Base-by-base conservation (phyloP, 2,329 filamentous ascomycete genomes). In the Grosmannia penicillata region DNA sequence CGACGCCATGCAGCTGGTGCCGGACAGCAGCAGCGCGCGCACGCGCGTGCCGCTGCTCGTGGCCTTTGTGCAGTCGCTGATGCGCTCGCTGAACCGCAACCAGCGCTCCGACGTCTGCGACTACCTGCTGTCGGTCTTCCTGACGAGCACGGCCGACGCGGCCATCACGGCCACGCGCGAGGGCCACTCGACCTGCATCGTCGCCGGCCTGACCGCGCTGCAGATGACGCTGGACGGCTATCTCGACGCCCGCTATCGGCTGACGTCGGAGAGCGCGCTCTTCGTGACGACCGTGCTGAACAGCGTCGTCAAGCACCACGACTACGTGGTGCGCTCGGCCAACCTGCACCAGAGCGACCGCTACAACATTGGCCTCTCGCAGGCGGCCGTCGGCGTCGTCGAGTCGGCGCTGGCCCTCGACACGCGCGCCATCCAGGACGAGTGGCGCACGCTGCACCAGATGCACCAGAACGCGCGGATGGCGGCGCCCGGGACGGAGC, bases 21-120 rank as follows among this genome's bases (percentile, higher is more conserved):
- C 43, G 14, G 37, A 40, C 18, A 15, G 11, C 8, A 14, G 29
- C n/a, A 21, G 31, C 22, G 18, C 23, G 3, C 36, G 34, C 19
- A 23, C 14, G 7, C 40, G 40, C 4, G 31, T 39, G 25, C 43
- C 45, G 5, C 66, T 83, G 33, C 73, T 84, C 40, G 74, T 86
- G 8, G 74, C 73, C 18, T 96, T 87, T 85, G 74, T 91, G 24
- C 66, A 68, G 18, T 75, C 78, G 0, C 85, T 93, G 52, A 70
- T 94, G 44, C 66, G 70, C 23, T 94, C 86, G 2, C 70, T 95
- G 42, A 76, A 78, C 42, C 68, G 78, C 6, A 73, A 78, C 40
- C 45, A 47, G 50, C 75, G 85, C 42, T 77, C 81, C 15, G 80
- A 87, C 47, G 80, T 83, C 8, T 87, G 85, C 54, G 76, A 85